Evolutionary conservation across 225 moss, liverwort and hornwort genomes (phyloP).

Genomic region (Antitrichia curtipendula): DNA sequence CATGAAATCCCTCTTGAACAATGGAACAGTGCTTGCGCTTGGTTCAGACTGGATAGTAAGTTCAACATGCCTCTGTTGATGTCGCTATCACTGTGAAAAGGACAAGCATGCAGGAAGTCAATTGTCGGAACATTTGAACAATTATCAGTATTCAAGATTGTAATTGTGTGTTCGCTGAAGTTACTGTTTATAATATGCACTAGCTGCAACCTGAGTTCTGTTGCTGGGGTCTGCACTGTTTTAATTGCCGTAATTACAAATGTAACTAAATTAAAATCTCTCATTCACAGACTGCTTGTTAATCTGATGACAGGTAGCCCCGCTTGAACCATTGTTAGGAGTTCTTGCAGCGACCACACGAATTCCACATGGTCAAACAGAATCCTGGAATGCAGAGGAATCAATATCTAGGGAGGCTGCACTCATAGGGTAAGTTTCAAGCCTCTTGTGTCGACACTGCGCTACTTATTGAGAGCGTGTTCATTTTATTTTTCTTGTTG

Average conservation of each 20-base stretch:
- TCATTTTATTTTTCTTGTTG: not conserved
- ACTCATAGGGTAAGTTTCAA: constrained; percentile 36
- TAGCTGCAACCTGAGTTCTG: not conserved
- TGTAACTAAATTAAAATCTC: not conserved
- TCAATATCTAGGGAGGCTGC: constrained; percentile 65
- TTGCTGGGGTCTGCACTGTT: not conserved
- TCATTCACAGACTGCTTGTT: not conserved
- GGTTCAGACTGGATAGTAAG: constrained; percentile 91
- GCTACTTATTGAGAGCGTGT: not conserved
- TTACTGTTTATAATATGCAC: not conserved
- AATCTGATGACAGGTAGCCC: constrained; percentile 32
- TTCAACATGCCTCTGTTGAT: not conserved
- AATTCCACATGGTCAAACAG: constrained; percentile 41
- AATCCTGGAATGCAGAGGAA: constrained; percentile 55
- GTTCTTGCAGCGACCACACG: constrained; percentile 73
- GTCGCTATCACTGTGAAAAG: not conserved
- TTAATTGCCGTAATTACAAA: not conserved
- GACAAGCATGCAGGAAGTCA: not conserved
- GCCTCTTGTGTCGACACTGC: not conserved
- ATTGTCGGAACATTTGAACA: not conserved
- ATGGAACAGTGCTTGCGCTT: constrained; percentile 61
- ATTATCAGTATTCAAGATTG: not conserved
- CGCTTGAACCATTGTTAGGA: constrained; percentile 63
- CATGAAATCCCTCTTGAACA: constrained; percentile 46
- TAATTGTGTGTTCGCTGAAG: not conserved